A percentile compares a stretch with the other conserved stretches of the same genome.
Conservation (phyloP, 164 flowering plant species). For the Berberis vulgaris region DNA sequence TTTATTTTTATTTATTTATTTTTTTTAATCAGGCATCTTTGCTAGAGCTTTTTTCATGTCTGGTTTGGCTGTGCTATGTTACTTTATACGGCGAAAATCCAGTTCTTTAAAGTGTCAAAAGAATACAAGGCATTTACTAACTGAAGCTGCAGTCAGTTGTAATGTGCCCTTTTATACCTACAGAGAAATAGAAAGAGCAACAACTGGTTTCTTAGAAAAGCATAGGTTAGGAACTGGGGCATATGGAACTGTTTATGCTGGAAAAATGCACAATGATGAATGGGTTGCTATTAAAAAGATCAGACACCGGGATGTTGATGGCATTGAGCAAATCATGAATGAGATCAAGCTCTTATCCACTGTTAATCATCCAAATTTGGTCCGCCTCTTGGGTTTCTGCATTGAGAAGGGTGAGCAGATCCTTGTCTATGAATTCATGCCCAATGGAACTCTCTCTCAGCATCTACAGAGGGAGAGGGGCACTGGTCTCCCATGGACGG, state of each 20-base stretch:
- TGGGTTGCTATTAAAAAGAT: conserved; percentile 81
- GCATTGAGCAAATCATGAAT: conserved; percentile 67
- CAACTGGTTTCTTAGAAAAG: conserved; percentile 53
- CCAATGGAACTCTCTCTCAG: conserved; percentile 78
- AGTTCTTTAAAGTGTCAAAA: conserved; percentile 12
- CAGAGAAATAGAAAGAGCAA: conserved; percentile 76
- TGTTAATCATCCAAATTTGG: conserved; percentile 74
- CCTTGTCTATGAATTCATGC: conserved; percentile 86
- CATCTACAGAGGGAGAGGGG: conserved; percentile 67
- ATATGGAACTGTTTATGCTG: conserved; percentile 80
- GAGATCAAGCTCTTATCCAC: conserved; percentile 80
- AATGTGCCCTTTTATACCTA: conserved; percentile 54
- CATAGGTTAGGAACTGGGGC: conserved; percentile 77
- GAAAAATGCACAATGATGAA: conserved; percentile 45
- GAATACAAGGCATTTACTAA: conserved; percentile 24
- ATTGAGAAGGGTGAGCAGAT: conserved; percentile 64
- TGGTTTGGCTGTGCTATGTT: conserved; percentile 18
- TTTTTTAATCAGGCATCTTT: conserved; percentile 29
- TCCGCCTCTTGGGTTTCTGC: conserved; percentile 81
- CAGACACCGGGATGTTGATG: conserved; percentile 44
- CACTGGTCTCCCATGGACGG: conserved; percentile 53
- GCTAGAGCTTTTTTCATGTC: conserved; percentile 47
- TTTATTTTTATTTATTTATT: conserved; percentile 1
- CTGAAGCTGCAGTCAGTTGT: conserved; percentile 36
- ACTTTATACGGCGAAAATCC: conserved; percentile 9